phyloP scores from a whole-genome alignment of 257 asterid genomes.

The Solanum ossicruentum region DNA sequence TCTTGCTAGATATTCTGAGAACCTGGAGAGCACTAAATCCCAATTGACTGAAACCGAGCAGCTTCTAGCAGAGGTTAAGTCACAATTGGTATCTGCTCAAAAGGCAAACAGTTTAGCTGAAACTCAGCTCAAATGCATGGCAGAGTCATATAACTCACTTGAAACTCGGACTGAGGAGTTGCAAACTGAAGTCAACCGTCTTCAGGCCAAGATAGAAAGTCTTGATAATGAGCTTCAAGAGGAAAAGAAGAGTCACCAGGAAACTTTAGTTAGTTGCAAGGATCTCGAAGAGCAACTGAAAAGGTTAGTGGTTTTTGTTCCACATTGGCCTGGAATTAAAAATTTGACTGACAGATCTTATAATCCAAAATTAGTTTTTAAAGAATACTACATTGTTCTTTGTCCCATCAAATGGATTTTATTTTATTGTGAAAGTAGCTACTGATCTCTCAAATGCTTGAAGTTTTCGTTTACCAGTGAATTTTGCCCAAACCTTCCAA shows the following conservation, averaged over 20 bases:
- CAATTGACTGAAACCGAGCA: conserved; percentile 61
- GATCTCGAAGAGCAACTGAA: conserved; percentile 62
- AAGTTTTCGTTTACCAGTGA: background rate
- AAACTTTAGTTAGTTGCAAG: conserved; percentile 44
- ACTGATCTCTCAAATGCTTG: background rate
- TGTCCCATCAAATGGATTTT: background rate
- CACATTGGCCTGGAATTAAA: background rate
- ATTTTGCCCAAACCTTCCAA: background rate
- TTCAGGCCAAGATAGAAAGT: conserved; percentile 40
- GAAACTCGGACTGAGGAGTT: conserved; percentile 68
- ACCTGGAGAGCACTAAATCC: conserved; percentile 47
- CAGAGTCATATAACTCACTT: conserved; percentile 78
- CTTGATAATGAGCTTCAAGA: conserved; percentile 59
- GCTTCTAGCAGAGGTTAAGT: conserved; percentile 71
- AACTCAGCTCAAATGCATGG: conserved; percentile 98
- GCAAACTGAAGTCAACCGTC: conserved; percentile 53
- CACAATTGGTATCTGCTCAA: conserved; percentile 63
- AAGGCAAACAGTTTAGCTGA: conserved; percentile 78
- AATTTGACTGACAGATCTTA: background rate
- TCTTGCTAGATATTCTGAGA: conserved; percentile 42
- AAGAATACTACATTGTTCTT: background rate
- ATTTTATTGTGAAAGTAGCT: background rate
- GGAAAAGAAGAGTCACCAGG: conserved; percentile 52
- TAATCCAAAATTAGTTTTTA: background rate
- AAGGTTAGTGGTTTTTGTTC: conserved; percentile 29